A percentile compares a stretch with the other conserved stretches of the same genome.
phyloP scores from a whole-genome alignment of 2,329 filamentous ascomycete genomes.

The Neonectria ditissima region DNA sequence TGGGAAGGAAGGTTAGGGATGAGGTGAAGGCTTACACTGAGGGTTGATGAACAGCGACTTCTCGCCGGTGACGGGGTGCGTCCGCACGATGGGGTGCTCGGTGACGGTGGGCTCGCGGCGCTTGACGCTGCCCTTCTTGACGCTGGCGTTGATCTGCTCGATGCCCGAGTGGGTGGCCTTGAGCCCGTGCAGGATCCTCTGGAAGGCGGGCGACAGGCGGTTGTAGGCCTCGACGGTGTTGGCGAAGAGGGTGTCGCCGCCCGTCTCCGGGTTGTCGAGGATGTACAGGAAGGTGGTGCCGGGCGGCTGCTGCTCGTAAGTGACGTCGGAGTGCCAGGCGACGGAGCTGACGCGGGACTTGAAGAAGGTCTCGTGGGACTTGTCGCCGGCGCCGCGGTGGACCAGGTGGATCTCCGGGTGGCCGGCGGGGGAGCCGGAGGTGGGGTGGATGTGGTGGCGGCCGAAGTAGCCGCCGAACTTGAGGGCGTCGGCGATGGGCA shows the following conservation, averaged over 20 bases:
- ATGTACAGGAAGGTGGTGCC: conserved; percentile 91
- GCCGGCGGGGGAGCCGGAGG: conserved; percentile 78
- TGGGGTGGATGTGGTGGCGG: conserved; percentile 84
- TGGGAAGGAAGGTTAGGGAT: neutral
- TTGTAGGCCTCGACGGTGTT: conserved; percentile 86
- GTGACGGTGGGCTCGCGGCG: conserved; percentile 80
- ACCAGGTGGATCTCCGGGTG: conserved; percentile 83
- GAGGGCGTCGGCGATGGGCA: conserved; percentile 77
- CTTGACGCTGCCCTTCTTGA: conserved; percentile 75
- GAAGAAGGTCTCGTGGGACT: conserved; percentile 70
- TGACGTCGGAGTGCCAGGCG: conserved; percentile 91
- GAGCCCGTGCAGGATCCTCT: conserved; percentile 82
- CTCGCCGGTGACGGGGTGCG: conserved; percentile 85
- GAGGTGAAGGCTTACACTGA: conserved; percentile 71
- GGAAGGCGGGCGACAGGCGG: conserved; percentile 82
- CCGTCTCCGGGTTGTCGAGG: conserved; percentile 82
- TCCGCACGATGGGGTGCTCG: conserved; percentile 82
- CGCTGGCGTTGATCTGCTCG: conserved; percentile 81
- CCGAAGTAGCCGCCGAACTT: conserved; percentile 82
- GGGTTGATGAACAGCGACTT: conserved; percentile 87
- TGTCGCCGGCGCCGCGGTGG: conserved; percentile 70
- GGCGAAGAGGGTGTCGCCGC: conserved; percentile 87
- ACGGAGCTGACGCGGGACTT: conserved; percentile 79
- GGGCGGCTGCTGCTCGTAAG: conserved; percentile 88
- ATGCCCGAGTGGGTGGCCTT: conserved; percentile 83